Evolutionary conservation across 164 flowering plant species (phyloP), one percentile per base, ranked within the genome.

Genomic region (Hamamelis virginiana): DNA sequence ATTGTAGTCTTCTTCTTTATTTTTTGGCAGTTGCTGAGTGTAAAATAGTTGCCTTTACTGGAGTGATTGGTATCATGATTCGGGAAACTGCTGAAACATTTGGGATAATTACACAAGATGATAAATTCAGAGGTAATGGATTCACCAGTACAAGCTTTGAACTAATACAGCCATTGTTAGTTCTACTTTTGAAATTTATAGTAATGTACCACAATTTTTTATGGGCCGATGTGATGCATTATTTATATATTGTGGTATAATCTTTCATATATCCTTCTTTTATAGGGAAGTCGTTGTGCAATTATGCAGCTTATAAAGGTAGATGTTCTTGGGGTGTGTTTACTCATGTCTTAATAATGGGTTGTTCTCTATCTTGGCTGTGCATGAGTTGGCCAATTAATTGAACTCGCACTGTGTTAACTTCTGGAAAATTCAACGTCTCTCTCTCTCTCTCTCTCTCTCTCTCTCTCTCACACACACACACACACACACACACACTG

Each of bases 71-170:
- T 52, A 89, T 95, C 47, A 88, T 95, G 94, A 80, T 89, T 66
- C 94, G 92, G 67, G 98, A 95, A 84, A 95, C 96, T 68, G 88
- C 83, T 21, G 89, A 91, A 79, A 91, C 97, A 66, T 86, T 91
- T 83, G 97, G 97, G 59, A 82, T 95, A 47, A 80, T 95, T 51
- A 85, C 94, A 1, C 64, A 64, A 70, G 92, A 87, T 66, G 79
- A 92, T 74, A 87, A 86, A 70, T 86, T 95, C 43, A 78, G 74
- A 83, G 97, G 98, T 92, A 73, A 69, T 45, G 1, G 23, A 21
- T 18, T 47, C 21, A 52, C 46, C 25, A 50, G 13, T 16, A 55
- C 22, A 33, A 11, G 26, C 10, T 43, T 53, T 44, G 10, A 51
- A 43, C 5, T 25, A 25, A 15, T 11, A 21, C 43, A 15, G 16